A percentile compares a stretch with the other conserved stretches of the same genome.
phyloP scores from a whole-genome alignment of 2,329 filamentous ascomycete genomes.

The Nemania bipapillata region DNA sequence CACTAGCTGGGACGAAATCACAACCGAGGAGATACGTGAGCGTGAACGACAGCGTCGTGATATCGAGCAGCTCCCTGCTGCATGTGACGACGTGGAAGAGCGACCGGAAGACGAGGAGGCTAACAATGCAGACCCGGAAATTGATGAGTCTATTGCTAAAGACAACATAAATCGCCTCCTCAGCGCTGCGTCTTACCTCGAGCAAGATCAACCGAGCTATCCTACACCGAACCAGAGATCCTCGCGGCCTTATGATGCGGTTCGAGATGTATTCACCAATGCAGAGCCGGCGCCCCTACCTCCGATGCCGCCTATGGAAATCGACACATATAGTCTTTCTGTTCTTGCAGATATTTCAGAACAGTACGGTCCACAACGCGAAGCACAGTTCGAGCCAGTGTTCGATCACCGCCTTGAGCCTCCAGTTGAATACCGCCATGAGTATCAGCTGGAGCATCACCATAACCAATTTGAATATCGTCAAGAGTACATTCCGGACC shows the following conservation, averaged over 20 bases:
- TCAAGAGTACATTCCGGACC: conserved; percentile 30
- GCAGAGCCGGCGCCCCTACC: conserved; percentile 46
- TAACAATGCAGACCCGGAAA: background rate
- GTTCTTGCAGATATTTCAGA: conserved; percentile 51
- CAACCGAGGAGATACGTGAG: conserved; percentile 49
- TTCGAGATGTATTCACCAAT: conserved; percentile 57
- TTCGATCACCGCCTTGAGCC: conserved; percentile 35
- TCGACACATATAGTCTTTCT: conserved; percentile 47
- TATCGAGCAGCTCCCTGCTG: conserved; percentile 36
- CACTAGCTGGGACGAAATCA: conserved; percentile 46
- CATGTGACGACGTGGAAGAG: conserved; percentile 36
- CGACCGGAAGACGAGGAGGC: conserved; percentile 11
- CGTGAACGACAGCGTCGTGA: conserved; percentile 45
- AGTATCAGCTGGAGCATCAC: conserved; percentile 31
- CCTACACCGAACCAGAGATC: conserved; percentile 39
- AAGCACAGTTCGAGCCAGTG: conserved; percentile 29
- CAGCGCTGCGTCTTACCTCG: conserved; percentile 42
- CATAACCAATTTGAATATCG: conserved; percentile 28
- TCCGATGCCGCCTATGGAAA: conserved; percentile 35
- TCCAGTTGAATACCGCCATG: conserved; percentile 32
- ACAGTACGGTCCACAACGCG: conserved; percentile 33
- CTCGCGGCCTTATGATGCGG: conserved; percentile 58
- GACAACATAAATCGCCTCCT: conserved; percentile 38
- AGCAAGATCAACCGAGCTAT: conserved; percentile 35
- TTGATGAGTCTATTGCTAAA: conserved; percentile 24